These are phyloP conservation scores for Cytospora chrysosperma DNA, from an alignment of 2,329 filamentous ascomycete genomes.

Conservation along the genomic window DNA sequence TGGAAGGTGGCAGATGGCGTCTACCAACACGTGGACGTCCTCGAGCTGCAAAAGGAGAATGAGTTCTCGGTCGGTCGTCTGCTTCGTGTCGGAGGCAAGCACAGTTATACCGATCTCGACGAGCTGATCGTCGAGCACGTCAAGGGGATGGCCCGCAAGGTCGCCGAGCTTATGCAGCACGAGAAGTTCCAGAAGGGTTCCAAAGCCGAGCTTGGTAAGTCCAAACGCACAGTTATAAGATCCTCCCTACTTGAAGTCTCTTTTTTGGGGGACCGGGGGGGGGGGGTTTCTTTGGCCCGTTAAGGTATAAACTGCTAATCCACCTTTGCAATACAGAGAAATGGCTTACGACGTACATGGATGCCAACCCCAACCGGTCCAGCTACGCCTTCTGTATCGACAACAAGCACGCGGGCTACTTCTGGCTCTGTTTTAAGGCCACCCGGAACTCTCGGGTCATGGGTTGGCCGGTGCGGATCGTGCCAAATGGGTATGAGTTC, in stretches of 20 bases:
- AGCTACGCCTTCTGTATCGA: constrained; percentile 97
- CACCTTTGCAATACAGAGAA: constrained; percentile 61
- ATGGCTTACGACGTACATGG: constrained; percentile 94
- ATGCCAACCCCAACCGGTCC: constrained; percentile 90
- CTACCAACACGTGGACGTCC: constrained; percentile 97
- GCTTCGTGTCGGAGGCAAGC: constrained; percentile 82
- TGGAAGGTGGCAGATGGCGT: constrained; percentile 97
- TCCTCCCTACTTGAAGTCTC: too few relatives aligned
- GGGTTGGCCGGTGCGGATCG: constrained; percentile 82
- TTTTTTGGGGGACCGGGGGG: too few relatives aligned
- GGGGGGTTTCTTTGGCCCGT: not conserved
- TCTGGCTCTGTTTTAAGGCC: constrained; percentile 94
- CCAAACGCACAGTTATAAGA: constrained; percentile 6
- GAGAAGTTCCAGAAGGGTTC: constrained; percentile 89
- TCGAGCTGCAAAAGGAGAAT: constrained; percentile 95
- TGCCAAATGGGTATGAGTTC: constrained; percentile 91
- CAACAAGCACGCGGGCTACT: constrained; percentile 87
- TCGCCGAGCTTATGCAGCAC: constrained; percentile 91
- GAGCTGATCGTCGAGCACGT: constrained; percentile 97
- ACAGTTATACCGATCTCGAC: constrained; percentile 92
- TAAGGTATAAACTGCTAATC: constrained; percentile 26
- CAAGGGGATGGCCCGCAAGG: constrained; percentile 96
- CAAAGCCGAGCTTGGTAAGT: constrained; percentile 80
- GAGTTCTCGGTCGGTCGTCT: constrained; percentile 90
- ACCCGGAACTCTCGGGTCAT: constrained; percentile 71